Base-by-base conservation (phyloP, 768 basidiomycete species). In the Trametes elegans region DNA sequence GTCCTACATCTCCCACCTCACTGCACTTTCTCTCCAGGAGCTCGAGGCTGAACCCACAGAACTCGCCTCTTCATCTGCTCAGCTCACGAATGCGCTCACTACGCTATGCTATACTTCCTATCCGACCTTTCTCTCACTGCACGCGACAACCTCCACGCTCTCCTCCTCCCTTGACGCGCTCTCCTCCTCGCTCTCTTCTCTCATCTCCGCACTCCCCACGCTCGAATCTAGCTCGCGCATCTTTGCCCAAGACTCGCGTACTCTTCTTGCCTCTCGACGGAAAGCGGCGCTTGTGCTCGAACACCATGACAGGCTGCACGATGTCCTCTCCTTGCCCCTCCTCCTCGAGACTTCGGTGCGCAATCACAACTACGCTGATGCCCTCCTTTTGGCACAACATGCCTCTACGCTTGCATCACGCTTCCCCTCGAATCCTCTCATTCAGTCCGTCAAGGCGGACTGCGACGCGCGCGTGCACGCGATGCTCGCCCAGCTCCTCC, bases 281-380 rank as follows among this genome's bases (percentile, higher is more conserved):
- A 86, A 87, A 59, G 91, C 91, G 0, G 78, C 84, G 28, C 76
- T 90, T 45, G 91, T 98, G n/a, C 81, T 93, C 55, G 95, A 98
- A 63, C 90, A 96, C 63, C 89, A 93, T 66, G 93, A 96, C 69
- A 94, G 94, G 70, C 80, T 98, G 56, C 80, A 89, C 60, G 94
- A 98, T 69, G 72, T 98, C 31, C 82, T 98, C 53, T 94, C 97
- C 62, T 81, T 95, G 43, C 93, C 96, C 8, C 76, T 89, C 46
- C 79, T 99, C 27, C 88, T 97, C 66, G 92, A 96, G 67, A 91
- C 93, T 1, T 98, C 93, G 66, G 89, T 97, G 13, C 82, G 93
- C 34, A 93, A 93, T 64, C 93, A 93, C 7, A 88, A 90, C 70
- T 98, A 94, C 73, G 79, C 85, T 49, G 97, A 98, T 67, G 95